phyloP scores from a whole-genome alignment of 2,329 filamentous ascomycete genomes.

The Penicillium freii region DNA sequence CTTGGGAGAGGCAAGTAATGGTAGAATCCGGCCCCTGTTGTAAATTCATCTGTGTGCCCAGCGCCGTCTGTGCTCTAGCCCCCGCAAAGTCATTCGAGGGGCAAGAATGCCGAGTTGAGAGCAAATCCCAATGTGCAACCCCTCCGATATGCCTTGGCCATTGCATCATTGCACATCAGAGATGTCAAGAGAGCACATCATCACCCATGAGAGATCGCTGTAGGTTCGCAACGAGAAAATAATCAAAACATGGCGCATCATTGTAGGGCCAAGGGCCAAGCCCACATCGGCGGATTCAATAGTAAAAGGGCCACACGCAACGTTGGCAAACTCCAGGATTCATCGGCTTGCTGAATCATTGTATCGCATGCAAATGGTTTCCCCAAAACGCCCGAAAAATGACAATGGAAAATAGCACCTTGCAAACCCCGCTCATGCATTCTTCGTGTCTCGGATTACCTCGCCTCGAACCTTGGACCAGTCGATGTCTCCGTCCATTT shows the following conservation, averaged over 20 bases:
- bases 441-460: constrained; percentile 81
- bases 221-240: neutral
- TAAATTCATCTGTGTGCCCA: constrained; percentile 2
- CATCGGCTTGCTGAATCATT: constrained; percentile 7
- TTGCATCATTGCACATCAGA: constrained; percentile 6
- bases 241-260: neutral
- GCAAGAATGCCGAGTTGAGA: constrained; percentile 7
- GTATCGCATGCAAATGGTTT: constrained; percentile 11
- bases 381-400: constrained; percentile 5
- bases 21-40: neutral
- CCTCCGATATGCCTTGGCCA: neutral
- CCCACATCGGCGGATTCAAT: neutral
- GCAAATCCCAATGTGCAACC: neutral
- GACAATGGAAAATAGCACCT: constrained; percentile 4
- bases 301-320: neutral
- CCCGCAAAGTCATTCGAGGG: constrained; percentile 4
- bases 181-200: neutral
- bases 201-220: neutral
- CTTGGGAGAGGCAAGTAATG: neutral
- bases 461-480: constrained; percentile 87
- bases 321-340: neutral
- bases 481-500: constrained; percentile 84
- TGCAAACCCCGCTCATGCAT: constrained; percentile 49
- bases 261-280: neutral
- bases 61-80: constrained; percentile 8